Evolutionary conservation across 129 eudicot species (phyloP).

Genomic region (Logfia minima): DNA sequence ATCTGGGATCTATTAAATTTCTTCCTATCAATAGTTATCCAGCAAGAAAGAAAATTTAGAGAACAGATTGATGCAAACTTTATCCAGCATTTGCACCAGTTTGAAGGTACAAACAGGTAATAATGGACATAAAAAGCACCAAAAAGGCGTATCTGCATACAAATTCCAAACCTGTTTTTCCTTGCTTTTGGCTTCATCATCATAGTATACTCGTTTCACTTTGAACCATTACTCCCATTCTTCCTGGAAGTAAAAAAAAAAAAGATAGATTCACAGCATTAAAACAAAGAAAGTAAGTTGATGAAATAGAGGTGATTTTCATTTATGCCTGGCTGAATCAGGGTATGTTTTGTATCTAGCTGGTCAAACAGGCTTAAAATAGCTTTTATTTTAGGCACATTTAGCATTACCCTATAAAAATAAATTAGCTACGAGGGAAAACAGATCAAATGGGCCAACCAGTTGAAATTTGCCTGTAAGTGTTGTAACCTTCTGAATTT

Average conservation of each 20-base stretch:
- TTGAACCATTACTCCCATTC: constrained; percentile 24
- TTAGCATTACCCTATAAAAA: neutral
- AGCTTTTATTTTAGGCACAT: neutral
- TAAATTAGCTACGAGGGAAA: neutral
- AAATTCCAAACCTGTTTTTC: constrained; percentile 29
- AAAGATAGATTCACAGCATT: neutral
- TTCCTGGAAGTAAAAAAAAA: constrained; percentile 19
- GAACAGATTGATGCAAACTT: constrained; percentile 12
- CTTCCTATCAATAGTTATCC: constrained; percentile 19
- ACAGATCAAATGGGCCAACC: neutral
- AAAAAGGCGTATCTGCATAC: constrained; percentile 8
- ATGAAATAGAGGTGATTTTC: neutral
- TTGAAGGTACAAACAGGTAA: constrained; percentile 18
- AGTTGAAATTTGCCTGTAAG: neutral
- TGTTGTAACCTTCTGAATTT: neutral
- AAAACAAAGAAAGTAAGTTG: neutral
- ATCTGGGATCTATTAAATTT: constrained; percentile 27
- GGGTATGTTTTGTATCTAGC: neutral
- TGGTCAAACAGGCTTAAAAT: neutral
- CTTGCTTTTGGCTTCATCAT: constrained; percentile 4
- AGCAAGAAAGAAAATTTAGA: constrained; percentile 6
- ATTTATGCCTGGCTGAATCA: too few relatives aligned
- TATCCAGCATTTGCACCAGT: constrained; percentile 23
- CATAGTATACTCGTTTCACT: neutral
- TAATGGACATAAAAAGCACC: constrained; percentile 8